Conservation (phyloP, 108 stramenopile genomes). For the Fragilaria radians region DNA sequence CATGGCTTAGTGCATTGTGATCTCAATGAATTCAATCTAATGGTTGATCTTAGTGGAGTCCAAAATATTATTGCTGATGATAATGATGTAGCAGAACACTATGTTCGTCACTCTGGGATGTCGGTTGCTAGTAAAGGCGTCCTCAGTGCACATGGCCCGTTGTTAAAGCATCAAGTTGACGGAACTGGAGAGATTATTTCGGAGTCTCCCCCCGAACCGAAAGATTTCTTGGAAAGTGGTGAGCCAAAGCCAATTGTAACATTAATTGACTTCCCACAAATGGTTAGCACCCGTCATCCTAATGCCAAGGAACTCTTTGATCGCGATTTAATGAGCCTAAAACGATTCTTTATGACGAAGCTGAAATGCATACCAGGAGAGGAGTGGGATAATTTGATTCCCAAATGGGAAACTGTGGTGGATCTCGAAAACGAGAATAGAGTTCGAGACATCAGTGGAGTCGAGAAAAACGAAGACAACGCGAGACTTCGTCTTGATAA, state of each 20-base stretch:
- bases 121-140: constrained; percentile 66
- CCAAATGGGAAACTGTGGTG: constrained; percentile 43
- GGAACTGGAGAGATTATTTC: constrained; percentile 52
- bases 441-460: constrained; percentile 4
- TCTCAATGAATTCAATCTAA: constrained; percentile 99
- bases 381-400: constrained; percentile 34
- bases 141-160: constrained; percentile 56
- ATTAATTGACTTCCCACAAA: constrained; percentile 99
- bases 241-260: constrained; percentile 86
- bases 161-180: constrained; percentile 53
- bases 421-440: constrained; percentile 19
- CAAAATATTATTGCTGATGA: constrained; percentile 49
- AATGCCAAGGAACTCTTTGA: constrained; percentile 96
- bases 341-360: constrained; percentile 84
- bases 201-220: constrained; percentile 56
- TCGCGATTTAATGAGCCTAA: constrained; percentile 80
- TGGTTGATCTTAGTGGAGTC: constrained; percentile 88
- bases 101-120: constrained; percentile 81
- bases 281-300: constrained; percentile 94
- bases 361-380: constrained; percentile 71
- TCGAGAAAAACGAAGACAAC: constrained; percentile 16
- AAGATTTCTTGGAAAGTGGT: constrained; percentile 60
- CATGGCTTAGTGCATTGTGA: constrained; percentile 99
- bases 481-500: constrained; percentile 66
- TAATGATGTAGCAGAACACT: constrained; percentile 61